These are phyloP conservation scores for Sphaerosporella brunnea DNA, from an alignment of 495 filamentous ascomycete species.

Conservation along the genomic window DNA sequence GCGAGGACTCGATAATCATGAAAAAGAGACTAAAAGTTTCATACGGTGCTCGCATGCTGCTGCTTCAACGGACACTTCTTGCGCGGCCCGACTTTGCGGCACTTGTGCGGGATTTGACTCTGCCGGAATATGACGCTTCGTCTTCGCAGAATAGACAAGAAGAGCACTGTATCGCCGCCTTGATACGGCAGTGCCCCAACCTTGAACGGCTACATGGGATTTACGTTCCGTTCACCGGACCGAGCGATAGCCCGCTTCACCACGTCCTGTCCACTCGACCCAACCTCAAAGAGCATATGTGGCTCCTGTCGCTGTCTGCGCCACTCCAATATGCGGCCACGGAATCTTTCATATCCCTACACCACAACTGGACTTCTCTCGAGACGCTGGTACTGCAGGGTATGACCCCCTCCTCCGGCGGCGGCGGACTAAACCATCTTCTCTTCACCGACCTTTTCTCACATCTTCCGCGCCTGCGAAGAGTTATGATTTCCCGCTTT, in stretches of 20 bases:
- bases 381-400: conserved; percentile 61
- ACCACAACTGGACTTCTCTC: conserved; percentile 51
- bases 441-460: conserved; percentile 50
- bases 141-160: no score
- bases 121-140: conserved; percentile 50
- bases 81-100: conserved; percentile 51
- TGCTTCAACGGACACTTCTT: conserved; percentile 62
- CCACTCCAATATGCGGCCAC: conserved; percentile 40
- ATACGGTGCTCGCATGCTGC: conserved; percentile 47
- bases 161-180: conserved; percentile 51
- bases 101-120: conserved; percentile 55
- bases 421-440: no score
- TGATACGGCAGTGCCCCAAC: conserved; percentile 78
- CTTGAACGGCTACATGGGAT: conserved; percentile 57
- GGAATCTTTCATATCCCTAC: conserved; percentile 50
- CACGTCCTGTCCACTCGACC: conserved; percentile 56
- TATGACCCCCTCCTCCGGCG: no score
- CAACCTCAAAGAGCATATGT: conserved; percentile 59
- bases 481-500: conserved; percentile 60
- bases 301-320: conserved; percentile 40
- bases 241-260: conserved; percentile 51
- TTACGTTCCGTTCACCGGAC: conserved; percentile 50
- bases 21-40: conserved; percentile 29
- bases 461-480: conserved; percentile 47
- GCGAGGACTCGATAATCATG: no score